Evolutionary conservation across 768 basidiomycete species (phyloP), one percentile per base, ranked within the genome.

Genomic region (Mycena pura): DNA sequence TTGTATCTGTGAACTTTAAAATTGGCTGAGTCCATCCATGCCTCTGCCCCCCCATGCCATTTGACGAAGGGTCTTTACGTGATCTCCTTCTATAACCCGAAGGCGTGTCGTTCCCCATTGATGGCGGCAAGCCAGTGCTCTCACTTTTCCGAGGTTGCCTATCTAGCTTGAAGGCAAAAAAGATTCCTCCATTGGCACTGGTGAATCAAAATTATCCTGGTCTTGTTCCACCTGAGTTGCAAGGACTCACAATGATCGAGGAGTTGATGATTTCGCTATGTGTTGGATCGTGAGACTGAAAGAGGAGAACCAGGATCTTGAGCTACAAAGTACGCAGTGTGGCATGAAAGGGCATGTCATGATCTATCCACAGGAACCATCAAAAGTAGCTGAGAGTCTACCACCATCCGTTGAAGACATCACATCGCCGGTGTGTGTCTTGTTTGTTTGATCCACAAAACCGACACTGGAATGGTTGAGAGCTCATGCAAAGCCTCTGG

Each of bases 261-360:
- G 68, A 71, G 41, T 52, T 57, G 0, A 68, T 71, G 69, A 69
- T 71, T 41, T 60, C 70, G 6, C 65, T 63, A 5, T 66, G 25
- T 38, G 44, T 31, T 61, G 50, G 43, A 61, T 61, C 0, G 39
- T 61, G 5, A 41, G 48, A 44, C 36, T 61, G 2, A 3, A 40
- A 4, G 60, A 61, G 19, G 52, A 55, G 5, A 25, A 50, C 3
- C 11, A 21, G 2, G 32, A 34, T 4, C 34, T 36, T 44, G 4
- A 10, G 0, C 14, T 44, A n/a, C 40, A 29, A 5, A 52, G n/a
- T n/a, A 21, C 51, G 9, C 67, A 74, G 46, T 46, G 67, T 1
- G 72, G 68, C 6, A 28, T 74, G 15, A 48, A 55, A 28, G 72
- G 73, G 0, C 69, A 72, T 56, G 60, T 73, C 14, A 67, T 74